Conservation (phyloP, 2,329 filamentous ascomycete genomes). For the Leptographium galeiforme region DNA sequence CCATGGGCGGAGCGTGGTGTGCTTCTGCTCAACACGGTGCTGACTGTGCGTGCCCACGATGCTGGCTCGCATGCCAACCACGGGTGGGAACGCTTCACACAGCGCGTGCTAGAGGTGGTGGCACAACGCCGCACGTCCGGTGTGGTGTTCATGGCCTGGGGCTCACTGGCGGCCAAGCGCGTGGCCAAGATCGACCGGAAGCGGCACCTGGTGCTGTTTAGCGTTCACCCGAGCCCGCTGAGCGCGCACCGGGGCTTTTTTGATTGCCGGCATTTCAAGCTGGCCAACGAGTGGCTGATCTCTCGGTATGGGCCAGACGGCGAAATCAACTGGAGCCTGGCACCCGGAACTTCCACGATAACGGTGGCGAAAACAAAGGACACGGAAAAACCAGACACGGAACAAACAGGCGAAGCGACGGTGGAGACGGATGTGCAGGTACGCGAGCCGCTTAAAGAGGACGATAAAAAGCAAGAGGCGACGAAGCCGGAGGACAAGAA, state of each 20-base stretch:
- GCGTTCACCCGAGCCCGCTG: constrained; percentile 86
- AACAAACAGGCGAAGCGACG: constrained; percentile 11
- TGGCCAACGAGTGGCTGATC: constrained; percentile 74
- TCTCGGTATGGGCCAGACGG: constrained; percentile 65
- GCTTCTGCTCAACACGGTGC: constrained; percentile 82
- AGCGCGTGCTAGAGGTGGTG: constrained; percentile 79
- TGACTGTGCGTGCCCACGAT: constrained; percentile 83
- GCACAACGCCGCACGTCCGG: constrained; percentile 62
- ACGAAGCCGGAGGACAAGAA: neutral
- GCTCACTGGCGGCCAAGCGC: constrained; percentile 66
- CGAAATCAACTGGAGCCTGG: constrained; percentile 72
- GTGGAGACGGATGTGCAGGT: constrained; percentile 8
- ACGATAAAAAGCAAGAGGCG: neutral
- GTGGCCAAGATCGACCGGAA: constrained; percentile 59
- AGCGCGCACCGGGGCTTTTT: constrained; percentile 75
- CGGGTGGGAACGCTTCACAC: constrained; percentile 90
- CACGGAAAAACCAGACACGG: neutral
- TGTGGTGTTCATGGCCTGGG: constrained; percentile 95
- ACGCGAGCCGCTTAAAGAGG: constrained; percentile 4
- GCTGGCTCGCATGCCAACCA: constrained; percentile 74
- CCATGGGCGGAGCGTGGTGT: constrained; percentile 93
- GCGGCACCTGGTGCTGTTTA: constrained; percentile 71
- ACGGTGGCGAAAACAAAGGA: constrained; percentile 9
- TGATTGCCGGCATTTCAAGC: constrained; percentile 67
- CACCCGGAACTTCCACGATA: constrained; percentile 17